These are phyloP conservation scores for Saccharomyces hybrid DNA, from an alignment of 1,139 yeast genomes.

Conservation along the genomic window DNA sequence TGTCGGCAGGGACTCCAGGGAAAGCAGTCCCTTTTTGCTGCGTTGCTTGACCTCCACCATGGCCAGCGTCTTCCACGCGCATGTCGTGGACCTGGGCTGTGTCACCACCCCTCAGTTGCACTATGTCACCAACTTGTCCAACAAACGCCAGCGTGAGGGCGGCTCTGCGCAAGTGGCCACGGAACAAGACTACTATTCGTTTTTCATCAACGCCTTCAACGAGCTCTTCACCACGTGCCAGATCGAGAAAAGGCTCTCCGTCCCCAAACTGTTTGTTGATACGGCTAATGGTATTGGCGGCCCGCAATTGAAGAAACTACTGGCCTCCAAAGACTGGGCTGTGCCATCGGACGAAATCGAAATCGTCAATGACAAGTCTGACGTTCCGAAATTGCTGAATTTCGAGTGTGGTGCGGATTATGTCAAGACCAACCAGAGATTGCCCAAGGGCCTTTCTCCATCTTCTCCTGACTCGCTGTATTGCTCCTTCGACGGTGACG, in stretches of 20 bases:
- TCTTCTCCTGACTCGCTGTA: constrained; percentile 39
- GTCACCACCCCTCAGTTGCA: constrained; percentile 94
- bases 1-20: constrained; percentile 68
- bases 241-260: constrained; percentile 29
- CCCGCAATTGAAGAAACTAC: constrained; percentile 53
- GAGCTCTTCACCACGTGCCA: constrained; percentile 36
- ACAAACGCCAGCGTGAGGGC: constrained; percentile 45
- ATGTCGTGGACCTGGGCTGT: constrained; percentile 50
- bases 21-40: constrained; percentile 63
- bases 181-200: constrained; percentile 56
- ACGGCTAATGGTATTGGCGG: constrained; percentile 97
- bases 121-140: constrained; percentile 48
- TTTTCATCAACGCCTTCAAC: constrained; percentile 45
- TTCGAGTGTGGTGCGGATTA: constrained; percentile 89
- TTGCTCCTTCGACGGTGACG: constrained; percentile 95
- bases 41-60: constrained; percentile 64
- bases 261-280: constrained; percentile 57
- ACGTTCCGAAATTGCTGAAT: constrained; percentile 55
- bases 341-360: constrained; percentile 36
- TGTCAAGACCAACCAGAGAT: constrained; percentile 79
- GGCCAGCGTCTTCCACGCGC: constrained; percentile 39
- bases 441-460: constrained; percentile 52
- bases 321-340: constrained; percentile 33
- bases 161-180: constrained; percentile 38
- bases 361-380: constrained; percentile 55